Evolutionary conservation across 352 stramenopile genomes (phyloP), one percentile per base, ranked within the genome.

Genomic region (Phytopythium ostracodes): DNA sequence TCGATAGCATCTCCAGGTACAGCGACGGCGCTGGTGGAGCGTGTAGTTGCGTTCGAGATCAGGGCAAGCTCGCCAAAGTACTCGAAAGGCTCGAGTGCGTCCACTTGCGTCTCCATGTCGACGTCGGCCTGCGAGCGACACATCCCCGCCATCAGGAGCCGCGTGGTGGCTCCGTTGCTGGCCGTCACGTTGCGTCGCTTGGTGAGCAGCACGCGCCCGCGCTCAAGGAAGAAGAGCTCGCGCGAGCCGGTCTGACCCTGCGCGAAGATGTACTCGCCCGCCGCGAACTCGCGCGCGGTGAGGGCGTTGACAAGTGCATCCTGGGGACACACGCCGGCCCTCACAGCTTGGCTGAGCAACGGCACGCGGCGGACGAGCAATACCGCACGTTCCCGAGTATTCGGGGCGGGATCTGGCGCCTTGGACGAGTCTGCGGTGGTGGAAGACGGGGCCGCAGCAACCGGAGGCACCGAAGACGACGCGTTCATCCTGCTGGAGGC

Each of bases 41-140:
- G 67, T 38, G 58, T 67, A 40, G 55, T 71, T 59, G 60, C 36
- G 40, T 68, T 59, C 64, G 70, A 67, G 8, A 88, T 56, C 38
- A 88, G 56, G 9, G 74, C 64, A 49, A 91, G 66, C 60, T 91
- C 81, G 10, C 82, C 82, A 63, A 92, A 94, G 63, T 89, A 90
- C 51, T 89, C 81, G 52, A 70, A 59, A 33, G 79, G 72, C 27
- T 86, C 68, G 36, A 79, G 68, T 27, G 69, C 73, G 55, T 82
- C 71, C 24, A 89, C 64, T 47, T 89, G 76, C 14, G 47, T 57
- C 52, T 46, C 31, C 25, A 84, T 74, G 62, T 90, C 76, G 56
- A 78, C 66, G 27, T 84, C 76, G 8, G 73, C 75, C 50, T 84
- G 67, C 5, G 52, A 46, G 4, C 31, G 52, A n/a, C 31, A 31